A percentile compares a stretch with the other conserved stretches of the same genome.
phyloP scores from a whole-genome alignment of 2,329 filamentous ascomycete species.

The Colletotrichum sansevieriae region DNA sequence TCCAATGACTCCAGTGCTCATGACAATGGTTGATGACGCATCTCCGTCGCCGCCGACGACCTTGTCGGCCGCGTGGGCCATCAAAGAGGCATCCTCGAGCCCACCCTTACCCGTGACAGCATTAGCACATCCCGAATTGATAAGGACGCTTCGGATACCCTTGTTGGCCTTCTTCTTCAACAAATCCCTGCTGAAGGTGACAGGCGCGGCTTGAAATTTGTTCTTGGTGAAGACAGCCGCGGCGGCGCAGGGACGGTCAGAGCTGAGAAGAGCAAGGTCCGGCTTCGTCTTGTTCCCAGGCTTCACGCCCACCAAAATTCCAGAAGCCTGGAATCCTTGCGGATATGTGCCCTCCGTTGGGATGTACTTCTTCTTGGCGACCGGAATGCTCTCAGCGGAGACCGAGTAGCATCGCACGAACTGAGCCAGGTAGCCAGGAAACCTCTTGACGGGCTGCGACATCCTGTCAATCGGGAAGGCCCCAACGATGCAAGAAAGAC shows the following conservation, averaged over 20 bases:
- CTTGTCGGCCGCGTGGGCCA: slow-evolving; percentile 85
- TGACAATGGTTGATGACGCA: slow-evolving; percentile 80
- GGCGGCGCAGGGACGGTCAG: slow-evolving; percentile 86
- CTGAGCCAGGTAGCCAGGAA: slow-evolving; percentile 41
- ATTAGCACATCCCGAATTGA: slow-evolving; percentile 98
- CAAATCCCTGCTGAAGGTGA: slow-evolving; percentile 84
- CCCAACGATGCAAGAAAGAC: background rate
- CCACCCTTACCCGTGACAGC: slow-evolving; percentile 94
- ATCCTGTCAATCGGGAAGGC: slow-evolving; percentile 30
- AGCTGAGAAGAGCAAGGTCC: slow-evolving; percentile 89
- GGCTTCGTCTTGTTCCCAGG: slow-evolving; percentile 91
- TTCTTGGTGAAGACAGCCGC: slow-evolving; percentile 98
- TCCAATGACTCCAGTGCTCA: slow-evolving; percentile 98
- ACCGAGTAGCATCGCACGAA: slow-evolving; percentile 68
- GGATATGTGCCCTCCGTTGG: slow-evolving; percentile 89
- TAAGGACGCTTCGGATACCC: slow-evolving; percentile 83
- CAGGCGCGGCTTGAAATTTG: slow-evolving; percentile 96
- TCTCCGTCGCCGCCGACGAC: slow-evolving; percentile 59
- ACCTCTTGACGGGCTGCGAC: slow-evolving; percentile 39
- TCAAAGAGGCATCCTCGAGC: slow-evolving; percentile 86
- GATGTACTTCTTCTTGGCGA: slow-evolving; percentile 90
- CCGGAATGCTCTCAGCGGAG: slow-evolving; percentile 73
- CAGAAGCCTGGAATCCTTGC: slow-evolving; percentile 87
- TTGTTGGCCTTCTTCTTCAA: slow-evolving; percentile 74
- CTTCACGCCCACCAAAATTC: slow-evolving; percentile 93